Evolutionary conservation across 108 stramenopile species (phyloP).

Genomic region (Pseudonitzschia multistriata): DNA sequence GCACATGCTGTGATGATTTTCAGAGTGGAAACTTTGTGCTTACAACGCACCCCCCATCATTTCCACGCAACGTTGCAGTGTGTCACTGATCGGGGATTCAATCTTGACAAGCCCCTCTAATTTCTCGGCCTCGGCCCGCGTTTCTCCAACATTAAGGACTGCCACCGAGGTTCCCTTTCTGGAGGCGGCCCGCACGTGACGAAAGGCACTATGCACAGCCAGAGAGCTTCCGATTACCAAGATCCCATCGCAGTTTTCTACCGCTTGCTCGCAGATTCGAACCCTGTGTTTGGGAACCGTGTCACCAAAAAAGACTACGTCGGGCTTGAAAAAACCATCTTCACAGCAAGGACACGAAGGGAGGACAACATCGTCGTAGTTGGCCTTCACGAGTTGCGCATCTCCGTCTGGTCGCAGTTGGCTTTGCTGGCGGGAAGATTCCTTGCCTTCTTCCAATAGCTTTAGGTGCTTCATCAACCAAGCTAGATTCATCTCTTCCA

Average conservation of each 20-base stretch:
- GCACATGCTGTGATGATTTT: no score
- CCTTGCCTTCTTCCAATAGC: slow-evolving; percentile 23
- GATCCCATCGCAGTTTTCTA: slow-evolving; percentile 75
- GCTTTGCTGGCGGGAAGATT: background rate
- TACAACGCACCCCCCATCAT: background rate
- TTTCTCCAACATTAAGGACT: slow-evolving; percentile 90
- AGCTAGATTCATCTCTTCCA: slow-evolving; percentile 65
- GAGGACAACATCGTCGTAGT: slow-evolving; percentile 68
- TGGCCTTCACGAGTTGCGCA: slow-evolving; percentile 55
- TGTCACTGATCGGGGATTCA: slow-evolving; percentile 52
- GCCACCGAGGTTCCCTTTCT: slow-evolving; percentile 60
- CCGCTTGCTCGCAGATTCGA: slow-evolving; percentile 53
- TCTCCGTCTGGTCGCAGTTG: slow-evolving; percentile 93
- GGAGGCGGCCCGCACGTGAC: slow-evolving; percentile 67
- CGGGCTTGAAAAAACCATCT: slow-evolving; percentile 88
- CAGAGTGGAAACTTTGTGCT: no score
- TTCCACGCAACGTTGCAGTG: slow-evolving; percentile 36
- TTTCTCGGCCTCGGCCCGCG: slow-evolving; percentile 77
- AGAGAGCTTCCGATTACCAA: slow-evolving; percentile 87
- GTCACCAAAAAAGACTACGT: slow-evolving; percentile 98
- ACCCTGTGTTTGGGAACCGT: slow-evolving; percentile 52
- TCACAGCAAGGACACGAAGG: slow-evolving; percentile 78
- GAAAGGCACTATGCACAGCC: slow-evolving; percentile 85
- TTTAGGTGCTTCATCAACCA: slow-evolving; percentile 53
- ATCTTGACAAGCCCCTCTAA: slow-evolving; percentile 46